A percentile compares a stretch with the other conserved stretches of the same genome.
phyloP scores from a whole-genome alignment of 495 filamentous ascomycete species.

The Neurospora intermedia region DNA sequence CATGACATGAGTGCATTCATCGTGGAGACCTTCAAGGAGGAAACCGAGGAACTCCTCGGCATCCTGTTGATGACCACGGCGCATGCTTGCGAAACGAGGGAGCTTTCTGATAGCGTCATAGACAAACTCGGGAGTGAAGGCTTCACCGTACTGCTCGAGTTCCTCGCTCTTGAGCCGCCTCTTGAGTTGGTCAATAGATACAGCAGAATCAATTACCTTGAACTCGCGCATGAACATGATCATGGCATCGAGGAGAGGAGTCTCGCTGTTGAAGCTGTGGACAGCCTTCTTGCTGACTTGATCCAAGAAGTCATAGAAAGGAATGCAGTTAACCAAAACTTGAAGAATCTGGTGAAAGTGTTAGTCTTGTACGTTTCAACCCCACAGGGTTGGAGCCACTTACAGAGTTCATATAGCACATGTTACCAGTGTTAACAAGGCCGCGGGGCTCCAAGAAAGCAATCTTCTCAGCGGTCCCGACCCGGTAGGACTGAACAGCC shows the following conservation, averaged over 20 bases:
- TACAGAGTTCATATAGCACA: slow-evolving; percentile 99
- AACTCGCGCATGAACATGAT: slow-evolving; percentile 97
- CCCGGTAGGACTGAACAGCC: slow-evolving; percentile 55
- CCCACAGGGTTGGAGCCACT: slow-evolving; percentile 18
- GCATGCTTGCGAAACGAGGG: slow-evolving; percentile 82
- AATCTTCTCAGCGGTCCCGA: slow-evolving; percentile 52
- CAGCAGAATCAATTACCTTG: slow-evolving; percentile 67
- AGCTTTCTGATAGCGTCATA: slow-evolving; percentile 84
- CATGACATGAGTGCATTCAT: slow-evolving; percentile 77
- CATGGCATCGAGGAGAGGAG: slow-evolving; percentile 88
- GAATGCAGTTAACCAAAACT: slow-evolving; percentile 82
- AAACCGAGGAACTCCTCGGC: slow-evolving; percentile 97
- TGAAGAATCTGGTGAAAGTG: slow-evolving; percentile 60
- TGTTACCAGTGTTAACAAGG: slow-evolving; percentile 92
- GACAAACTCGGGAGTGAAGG: slow-evolving; percentile 89
- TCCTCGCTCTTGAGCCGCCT: slow-evolving; percentile 67
- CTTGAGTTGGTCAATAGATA: slow-evolving; percentile 60
- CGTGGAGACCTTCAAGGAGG: slow-evolving; percentile 81
- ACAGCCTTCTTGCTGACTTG: slow-evolving; percentile 70
- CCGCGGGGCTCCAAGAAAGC: slow-evolving; percentile 89
- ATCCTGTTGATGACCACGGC: slow-evolving; percentile 95
- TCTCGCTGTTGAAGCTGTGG: slow-evolving; percentile 90
- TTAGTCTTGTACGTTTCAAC: neutral
- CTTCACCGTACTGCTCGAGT: slow-evolving; percentile 80
- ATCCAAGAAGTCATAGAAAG: slow-evolving; percentile 91